Base-by-base conservation (phyloP, 805 yeast species). In the Scheffersomyces amazonensis region DNA sequence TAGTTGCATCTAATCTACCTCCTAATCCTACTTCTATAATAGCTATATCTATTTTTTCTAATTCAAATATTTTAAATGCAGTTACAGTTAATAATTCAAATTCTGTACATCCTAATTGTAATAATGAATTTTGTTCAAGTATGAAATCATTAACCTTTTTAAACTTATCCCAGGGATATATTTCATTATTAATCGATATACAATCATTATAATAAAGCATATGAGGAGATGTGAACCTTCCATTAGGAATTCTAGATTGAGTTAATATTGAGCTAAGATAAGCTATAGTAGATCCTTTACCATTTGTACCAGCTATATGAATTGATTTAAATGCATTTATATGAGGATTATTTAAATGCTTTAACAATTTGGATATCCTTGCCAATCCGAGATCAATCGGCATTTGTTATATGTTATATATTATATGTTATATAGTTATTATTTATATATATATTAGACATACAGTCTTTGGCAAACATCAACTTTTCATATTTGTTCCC, bases 291-390 rank as follows among this genome's bases (percentile, higher is more conserved):
- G 97, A 89, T 0, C 99, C 99, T 54, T 91, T 91, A 0, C 99
- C 99, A 55, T 91, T 91, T 7, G 99, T 91, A 0, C 99, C 99
- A 0, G 96, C 96, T 3, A 93, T 75, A 54, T 93, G 99, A n/a
- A 93, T 66, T 0, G 88, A 80, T 43, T 77, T 76, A 52, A 79
- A 78, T 4, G 64, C 49, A 12, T 56, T 44, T 9, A 58, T 49
- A 28, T 87, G 93, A 0, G 96, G 97, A 49, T 80, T 76, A 0
- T 87, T 88, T 16, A 89, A 63, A 25, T 53, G 52, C 18, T 46
- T 46, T 7, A 69, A 58, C 17, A 69, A 56, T 32, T 47, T 52
- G 3, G 52, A 36, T 7, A 69, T 56, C 34, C 75, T 49, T 3
- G 60, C 42, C 15, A 69, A 53, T 7, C 70, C 71, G 31, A 69